Conservation (phyloP, 2,329 filamentous ascomycete genomes). For the Magnaporthales sp. region DNA sequence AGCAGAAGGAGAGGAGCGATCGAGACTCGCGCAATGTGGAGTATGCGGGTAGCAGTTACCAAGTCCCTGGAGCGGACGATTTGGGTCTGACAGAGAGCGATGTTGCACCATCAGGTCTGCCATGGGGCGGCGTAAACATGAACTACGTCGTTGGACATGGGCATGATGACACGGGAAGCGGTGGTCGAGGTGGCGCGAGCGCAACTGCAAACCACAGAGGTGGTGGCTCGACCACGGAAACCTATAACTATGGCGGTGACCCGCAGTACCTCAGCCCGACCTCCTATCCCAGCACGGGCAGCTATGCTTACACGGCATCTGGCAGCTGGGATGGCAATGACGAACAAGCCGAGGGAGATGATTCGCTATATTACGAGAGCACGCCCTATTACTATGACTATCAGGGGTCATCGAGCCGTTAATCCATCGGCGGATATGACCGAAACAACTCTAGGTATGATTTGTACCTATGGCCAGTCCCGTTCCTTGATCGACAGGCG, state of each 20-base stretch:
- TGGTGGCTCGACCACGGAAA: conserved; percentile 20
- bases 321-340: neutral
- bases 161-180: conserved; percentile 36
- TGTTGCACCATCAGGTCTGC: conserved; percentile 51
- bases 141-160: conserved; percentile 41
- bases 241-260: neutral
- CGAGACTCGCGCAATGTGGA: conserved; percentile 55
- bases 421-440: neutral
- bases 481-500: neutral
- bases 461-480: neutral
- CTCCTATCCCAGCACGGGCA: neutral
- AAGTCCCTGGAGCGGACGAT: conserved; percentile 39
- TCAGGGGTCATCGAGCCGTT: conserved; percentile 6
- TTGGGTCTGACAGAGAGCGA: conserved; percentile 44
- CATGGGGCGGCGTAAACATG: conserved; percentile 64
- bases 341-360: conserved; percentile 8
- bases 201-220: conserved; percentile 20
- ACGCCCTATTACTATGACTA: conserved; percentile 11
- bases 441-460: neutral
- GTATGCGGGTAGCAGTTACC: conserved; percentile 56
- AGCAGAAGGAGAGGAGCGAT: conserved; percentile 57
- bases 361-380: conserved; percentile 7
- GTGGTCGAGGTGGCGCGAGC: conserved; percentile 21
- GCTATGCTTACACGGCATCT: neutral
- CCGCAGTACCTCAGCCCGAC: neutral